Evolutionary conservation across 2,329 filamentous ascomycete genomes (phyloP).

Genomic region (Aspergillus luchuensis): DNA sequence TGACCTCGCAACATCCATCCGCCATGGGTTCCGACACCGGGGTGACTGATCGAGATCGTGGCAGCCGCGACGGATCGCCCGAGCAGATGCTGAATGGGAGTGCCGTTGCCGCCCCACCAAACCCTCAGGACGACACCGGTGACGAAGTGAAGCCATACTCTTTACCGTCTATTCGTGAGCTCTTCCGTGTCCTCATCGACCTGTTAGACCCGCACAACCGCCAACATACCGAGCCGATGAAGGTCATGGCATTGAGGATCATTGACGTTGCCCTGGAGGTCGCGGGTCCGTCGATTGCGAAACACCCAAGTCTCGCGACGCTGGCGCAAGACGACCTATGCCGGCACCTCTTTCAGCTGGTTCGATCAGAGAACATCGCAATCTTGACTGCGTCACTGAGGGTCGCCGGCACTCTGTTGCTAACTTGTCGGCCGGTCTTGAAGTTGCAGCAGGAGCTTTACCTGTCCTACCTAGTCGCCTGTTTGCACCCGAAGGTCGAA

Average conservation of each 20-base stretch:
- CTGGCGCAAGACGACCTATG: conserved; percentile 93
- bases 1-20: conserved; percentile 54
- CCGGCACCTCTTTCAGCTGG: conserved; percentile 91
- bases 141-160: conserved; percentile 81
- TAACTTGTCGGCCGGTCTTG: conserved; percentile 84
- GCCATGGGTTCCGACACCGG: conserved; percentile 43
- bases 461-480: conserved; percentile 89
- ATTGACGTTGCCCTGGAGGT: conserved; percentile 97
- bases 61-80: conserved; percentile 37
- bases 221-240: conserved; percentile 90
- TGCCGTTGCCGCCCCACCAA: conserved; percentile 37
- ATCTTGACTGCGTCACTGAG: conserved; percentile 90
- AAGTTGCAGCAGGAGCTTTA: conserved; percentile 98
- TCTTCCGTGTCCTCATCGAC: conserved; percentile 91
- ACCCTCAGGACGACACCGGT: conserved; percentile 48
- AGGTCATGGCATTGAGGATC: conserved; percentile 95
- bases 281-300: conserved; percentile 89
- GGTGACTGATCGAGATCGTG: conserved; percentile 34
- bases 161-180: conserved; percentile 86
- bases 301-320: conserved; percentile 81
- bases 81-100: conserved; percentile 36
- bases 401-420: conserved; percentile 85
- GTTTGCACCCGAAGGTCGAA: conserved; percentile 88
- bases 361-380: conserved; percentile 93
- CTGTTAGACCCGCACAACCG: conserved; percentile 90